Percentiles rank a stretch among this genome's conserved stretches.
These are phyloP conservation scores for Alternaria triticimaculans DNA, from an alignment of 2,329 filamentous ascomycete genomes.

Conservation along the genomic window DNA sequence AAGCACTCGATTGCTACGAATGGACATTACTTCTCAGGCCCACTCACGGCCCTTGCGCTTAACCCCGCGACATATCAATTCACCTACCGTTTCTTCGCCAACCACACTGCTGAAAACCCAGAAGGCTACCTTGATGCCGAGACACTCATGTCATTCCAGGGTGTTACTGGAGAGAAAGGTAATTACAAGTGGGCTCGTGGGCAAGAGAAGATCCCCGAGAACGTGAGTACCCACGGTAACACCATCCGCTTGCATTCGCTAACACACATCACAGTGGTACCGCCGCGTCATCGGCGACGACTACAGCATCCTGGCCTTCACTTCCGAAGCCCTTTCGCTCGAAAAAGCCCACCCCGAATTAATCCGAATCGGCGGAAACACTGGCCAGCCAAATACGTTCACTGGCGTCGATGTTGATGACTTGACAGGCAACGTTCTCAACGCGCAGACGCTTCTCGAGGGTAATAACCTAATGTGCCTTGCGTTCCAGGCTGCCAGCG, in stretches of 20 bases:
- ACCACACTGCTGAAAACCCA: constrained; percentile 27
- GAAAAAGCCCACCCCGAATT: constrained; percentile 16
- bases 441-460: constrained; percentile 17
- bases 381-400: constrained; percentile 25
- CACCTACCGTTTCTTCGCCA: constrained; percentile 27
- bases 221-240: constrained; percentile 18
- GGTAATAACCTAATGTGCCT: constrained; percentile 30
- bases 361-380: constrained; percentile 25
- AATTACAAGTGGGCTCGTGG: constrained; percentile 25
- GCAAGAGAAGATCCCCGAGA: constrained; percentile 28
- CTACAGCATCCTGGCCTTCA: constrained; percentile 1
- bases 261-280: constrained; percentile 14
- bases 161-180: constrained; percentile 25
- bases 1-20: constrained; percentile 24
- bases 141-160: constrained; percentile 26
- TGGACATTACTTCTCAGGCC: constrained; percentile 20
- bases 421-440: constrained; percentile 27
- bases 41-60: constrained; percentile 24
- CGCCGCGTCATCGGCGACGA: constrained; percentile 22
- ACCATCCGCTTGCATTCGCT: constrained; percentile 8
- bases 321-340: constrained; percentile 12
- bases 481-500: constrained; percentile 21
- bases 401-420: constrained; percentile 24
- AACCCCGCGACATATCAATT: constrained; percentile 13
- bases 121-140: constrained; percentile 24